Percentiles rank a stretch among this genome's conserved stretches.
Conservation (phyloP, 768 basidiomycete genomes). For the Lepiota brunneoincarnata region DNA sequence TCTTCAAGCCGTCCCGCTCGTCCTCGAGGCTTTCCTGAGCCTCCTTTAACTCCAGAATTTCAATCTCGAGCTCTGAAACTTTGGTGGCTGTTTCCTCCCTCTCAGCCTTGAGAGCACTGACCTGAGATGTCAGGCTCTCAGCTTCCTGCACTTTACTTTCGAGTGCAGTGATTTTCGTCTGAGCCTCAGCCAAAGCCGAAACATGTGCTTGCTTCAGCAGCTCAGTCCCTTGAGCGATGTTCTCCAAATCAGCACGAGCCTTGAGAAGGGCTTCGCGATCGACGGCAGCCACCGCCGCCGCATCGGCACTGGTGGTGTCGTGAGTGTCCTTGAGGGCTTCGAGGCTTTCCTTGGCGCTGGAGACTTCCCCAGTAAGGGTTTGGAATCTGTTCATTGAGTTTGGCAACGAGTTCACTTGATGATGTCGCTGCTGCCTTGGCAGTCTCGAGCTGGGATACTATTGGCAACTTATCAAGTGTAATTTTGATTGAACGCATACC, state of each 20-base stretch:
- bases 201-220: slow-evolving; percentile 49
- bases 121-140: slow-evolving; percentile 44
- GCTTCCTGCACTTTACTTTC: slow-evolving; percentile 43
- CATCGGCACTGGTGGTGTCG: slow-evolving; percentile 38
- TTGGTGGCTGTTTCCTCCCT: slow-evolving; percentile 70
- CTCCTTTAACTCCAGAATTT: slow-evolving; percentile 76
- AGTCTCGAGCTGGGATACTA: slow-evolving; percentile 44
- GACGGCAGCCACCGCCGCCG: slow-evolving; percentile 48
- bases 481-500: slow-evolving; percentile 34
- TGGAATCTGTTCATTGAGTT: slow-evolving; percentile 50
- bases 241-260: slow-evolving; percentile 59
- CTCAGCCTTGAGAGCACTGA: slow-evolving; percentile 54
- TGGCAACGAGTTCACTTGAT: slow-evolving; percentile 46
- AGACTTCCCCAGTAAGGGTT: slow-evolving; percentile 48
- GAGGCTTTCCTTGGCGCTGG: slow-evolving; percentile 49
- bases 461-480: not conserved
- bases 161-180: slow-evolving; percentile 42
- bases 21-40: slow-evolving; percentile 64
- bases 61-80: slow-evolving; percentile 79
- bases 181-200: slow-evolving; percentile 44
- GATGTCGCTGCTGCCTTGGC: slow-evolving; percentile 36
- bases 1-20: slow-evolving; percentile 41
- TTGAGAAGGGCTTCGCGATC: slow-evolving; percentile 65
- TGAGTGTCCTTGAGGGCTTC: slow-evolving; percentile 46
- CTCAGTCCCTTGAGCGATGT: slow-evolving; percentile 50